These are phyloP conservation scores for Coemansia sp. DNA, from an alignment of 192 early-diverging fungal species.

Conservation along the genomic window DNA sequence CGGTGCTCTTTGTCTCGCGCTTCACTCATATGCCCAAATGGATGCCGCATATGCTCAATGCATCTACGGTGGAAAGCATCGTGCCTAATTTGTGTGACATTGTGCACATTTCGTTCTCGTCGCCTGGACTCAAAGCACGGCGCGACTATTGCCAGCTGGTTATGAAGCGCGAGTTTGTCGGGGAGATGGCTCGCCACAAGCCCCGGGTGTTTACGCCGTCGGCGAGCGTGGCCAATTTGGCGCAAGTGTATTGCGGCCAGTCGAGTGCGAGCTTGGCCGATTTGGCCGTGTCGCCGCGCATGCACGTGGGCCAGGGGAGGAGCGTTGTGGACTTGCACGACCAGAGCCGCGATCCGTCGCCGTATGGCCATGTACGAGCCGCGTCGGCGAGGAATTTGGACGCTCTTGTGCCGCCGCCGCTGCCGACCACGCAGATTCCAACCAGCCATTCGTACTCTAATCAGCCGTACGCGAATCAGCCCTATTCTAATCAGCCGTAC, in stretches of 20 bases:
- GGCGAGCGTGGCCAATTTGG: constrained; percentile 45
- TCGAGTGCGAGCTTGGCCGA: constrained; percentile 16
- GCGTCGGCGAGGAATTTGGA: not conserved
- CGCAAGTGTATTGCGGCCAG: constrained; percentile 22
- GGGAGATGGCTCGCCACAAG: constrained; percentile 19
- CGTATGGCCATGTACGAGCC: not conserved
- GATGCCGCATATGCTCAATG: constrained; percentile 25
- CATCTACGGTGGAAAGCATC: constrained; percentile 21
- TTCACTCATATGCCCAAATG: constrained; percentile 26
- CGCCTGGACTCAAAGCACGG: constrained; percentile 32
- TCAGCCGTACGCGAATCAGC: not conserved
- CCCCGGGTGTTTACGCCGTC: constrained; percentile 46
- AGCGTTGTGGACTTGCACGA: constrained; percentile 9
- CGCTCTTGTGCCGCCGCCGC: not conserved
- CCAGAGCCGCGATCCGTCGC: not conserved
- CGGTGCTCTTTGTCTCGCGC: constrained; percentile 21
- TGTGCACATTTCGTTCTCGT: constrained; percentile 15
- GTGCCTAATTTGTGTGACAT: constrained; percentile 43
- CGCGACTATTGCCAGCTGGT: constrained; percentile 53
- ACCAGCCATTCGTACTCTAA: not conserved
- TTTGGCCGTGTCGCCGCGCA: not conserved
- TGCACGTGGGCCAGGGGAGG: constrained; percentile 5
- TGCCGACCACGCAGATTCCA: not conserved
- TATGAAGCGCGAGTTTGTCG: constrained; percentile 39
- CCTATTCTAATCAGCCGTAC: not conserved